Evolutionary conservation across 2,329 filamentous ascomycete species (phyloP).

Genomic region (Madurella fahalii): DNA sequence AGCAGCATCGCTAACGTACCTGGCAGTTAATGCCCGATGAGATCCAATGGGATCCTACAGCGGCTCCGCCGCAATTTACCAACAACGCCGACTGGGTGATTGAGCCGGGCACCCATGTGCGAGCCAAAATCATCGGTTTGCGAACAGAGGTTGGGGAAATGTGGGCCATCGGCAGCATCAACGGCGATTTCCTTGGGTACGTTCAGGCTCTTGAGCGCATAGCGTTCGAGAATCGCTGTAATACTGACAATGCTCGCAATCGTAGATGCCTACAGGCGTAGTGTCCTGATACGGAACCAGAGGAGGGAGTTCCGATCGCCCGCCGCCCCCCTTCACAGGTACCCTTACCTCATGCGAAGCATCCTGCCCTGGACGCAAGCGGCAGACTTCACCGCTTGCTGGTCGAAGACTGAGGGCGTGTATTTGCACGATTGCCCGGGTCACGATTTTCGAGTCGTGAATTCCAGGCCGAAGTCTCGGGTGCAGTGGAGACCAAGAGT

Average conservation of each 20-base stretch:
- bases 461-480: no score
- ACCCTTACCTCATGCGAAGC: neutral
- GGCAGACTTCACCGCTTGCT: neutral
- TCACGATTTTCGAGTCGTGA: no score
- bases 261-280: constrained; percentile 16
- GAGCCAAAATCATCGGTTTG: constrained; percentile 90
- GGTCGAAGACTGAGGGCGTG: neutral
- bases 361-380: neutral
- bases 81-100: constrained; percentile 93
- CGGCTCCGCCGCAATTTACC: constrained; percentile 93
- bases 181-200: constrained; percentile 72
- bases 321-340: no score
- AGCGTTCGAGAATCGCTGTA: neutral
- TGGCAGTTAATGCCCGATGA: constrained; percentile 85
- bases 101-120: constrained; percentile 87
- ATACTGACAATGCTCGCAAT: neutral
- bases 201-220: constrained; percentile 9
- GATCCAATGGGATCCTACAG: constrained; percentile 92
- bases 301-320: no score
- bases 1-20: constrained; percentile 1
- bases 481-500: no score
- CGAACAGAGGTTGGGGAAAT: constrained; percentile 91
- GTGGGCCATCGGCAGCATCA: constrained; percentile 96
- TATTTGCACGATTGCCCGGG: no score
- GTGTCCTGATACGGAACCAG: neutral